Percentiles rank a stretch among this genome's conserved stretches.
These are phyloP conservation scores for Sphaerulina musiva DNA, from an alignment of 2,329 filamentous ascomycete species.

Conservation along the genomic window DNA sequence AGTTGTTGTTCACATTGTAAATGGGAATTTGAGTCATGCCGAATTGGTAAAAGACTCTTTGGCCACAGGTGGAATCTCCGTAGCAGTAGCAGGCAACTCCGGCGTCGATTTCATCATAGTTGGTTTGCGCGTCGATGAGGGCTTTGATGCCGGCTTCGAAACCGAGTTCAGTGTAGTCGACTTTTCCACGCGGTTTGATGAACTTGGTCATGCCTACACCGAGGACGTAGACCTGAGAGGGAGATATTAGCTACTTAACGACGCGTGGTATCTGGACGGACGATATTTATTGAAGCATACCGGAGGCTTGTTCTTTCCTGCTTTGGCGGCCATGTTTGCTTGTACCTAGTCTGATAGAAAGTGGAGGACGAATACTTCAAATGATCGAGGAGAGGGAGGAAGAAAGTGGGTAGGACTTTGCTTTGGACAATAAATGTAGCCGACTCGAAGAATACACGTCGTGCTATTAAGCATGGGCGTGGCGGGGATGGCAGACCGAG, in stretches of 20 bases:
- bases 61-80: constrained; percentile 88
- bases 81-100: constrained; percentile 96
- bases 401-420: background rate
- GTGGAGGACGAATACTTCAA: background rate
- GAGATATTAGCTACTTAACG: background rate
- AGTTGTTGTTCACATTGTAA: constrained; percentile 98
- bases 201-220: constrained; percentile 99
- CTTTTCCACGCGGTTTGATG: constrained; percentile 89
- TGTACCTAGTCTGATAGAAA: background rate
- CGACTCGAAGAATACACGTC: constrained; percentile 14
- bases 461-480: constrained; percentile 7
- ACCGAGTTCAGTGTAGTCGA: constrained; percentile 89
- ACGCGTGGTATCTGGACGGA: no score
- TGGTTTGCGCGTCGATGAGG: constrained; percentile 77
- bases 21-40: constrained; percentile 94
- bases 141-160: constrained; percentile 90
- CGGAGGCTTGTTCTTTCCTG: constrained; percentile 24
- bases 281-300: constrained; percentile 5
- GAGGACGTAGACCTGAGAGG: constrained; percentile 62
- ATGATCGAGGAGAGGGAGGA: background rate
- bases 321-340: constrained; percentile 22
- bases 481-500: constrained; percentile 14
- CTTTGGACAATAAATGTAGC: constrained; percentile 3
- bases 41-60: constrained; percentile 97
- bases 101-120: constrained; percentile 92